Conservation (phyloP, 2,329 filamentous ascomycete genomes). For the Aspergillus sp. region DNA sequence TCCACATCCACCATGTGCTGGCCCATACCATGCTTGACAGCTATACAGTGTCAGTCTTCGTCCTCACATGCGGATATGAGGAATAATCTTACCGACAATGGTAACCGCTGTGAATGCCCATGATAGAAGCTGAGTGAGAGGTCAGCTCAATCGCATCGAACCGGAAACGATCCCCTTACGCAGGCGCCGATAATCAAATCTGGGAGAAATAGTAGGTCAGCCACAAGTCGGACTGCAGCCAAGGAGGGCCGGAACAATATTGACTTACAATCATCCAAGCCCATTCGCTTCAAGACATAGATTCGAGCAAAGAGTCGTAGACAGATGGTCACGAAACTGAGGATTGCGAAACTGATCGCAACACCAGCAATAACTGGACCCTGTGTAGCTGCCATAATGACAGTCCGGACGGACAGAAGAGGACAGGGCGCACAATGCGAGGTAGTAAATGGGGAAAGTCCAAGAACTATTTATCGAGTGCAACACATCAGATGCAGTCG, state of each 20-base stretch:
- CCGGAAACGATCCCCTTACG: constrained; percentile 22
- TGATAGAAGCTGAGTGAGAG: constrained; percentile 28
- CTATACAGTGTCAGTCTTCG: neutral
- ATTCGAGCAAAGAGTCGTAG: constrained; percentile 45
- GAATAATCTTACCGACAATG: constrained; percentile 31
- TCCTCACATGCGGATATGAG: no score
- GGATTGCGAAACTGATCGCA: constrained; percentile 39
- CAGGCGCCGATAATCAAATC: constrained; percentile 34
- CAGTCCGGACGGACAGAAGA: constrained; percentile 2
- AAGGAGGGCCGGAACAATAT: neutral
- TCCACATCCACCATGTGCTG: constrained; percentile 18
- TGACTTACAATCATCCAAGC: constrained; percentile 34
- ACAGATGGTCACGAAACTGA: constrained; percentile 41
- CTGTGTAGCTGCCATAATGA: constrained; percentile 31
- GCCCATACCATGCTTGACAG: constrained; percentile 22
- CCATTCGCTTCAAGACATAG: constrained; percentile 37
- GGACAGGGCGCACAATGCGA: constrained; percentile 4
- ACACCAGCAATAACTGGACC: constrained; percentile 38
- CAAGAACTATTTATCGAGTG: neutral
- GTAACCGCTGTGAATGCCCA: constrained; percentile 41
- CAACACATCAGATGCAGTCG: neutral
- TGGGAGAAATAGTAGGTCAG: constrained; percentile 16
- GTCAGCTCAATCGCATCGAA: neutral
- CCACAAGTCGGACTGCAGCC: neutral
- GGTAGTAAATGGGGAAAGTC: neutral